A percentile compares a stretch with the other conserved stretches of the same genome.
phyloP scores from a whole-genome alignment of 495 filamentous ascomycete species.

The Neurospora terricola region DNA sequence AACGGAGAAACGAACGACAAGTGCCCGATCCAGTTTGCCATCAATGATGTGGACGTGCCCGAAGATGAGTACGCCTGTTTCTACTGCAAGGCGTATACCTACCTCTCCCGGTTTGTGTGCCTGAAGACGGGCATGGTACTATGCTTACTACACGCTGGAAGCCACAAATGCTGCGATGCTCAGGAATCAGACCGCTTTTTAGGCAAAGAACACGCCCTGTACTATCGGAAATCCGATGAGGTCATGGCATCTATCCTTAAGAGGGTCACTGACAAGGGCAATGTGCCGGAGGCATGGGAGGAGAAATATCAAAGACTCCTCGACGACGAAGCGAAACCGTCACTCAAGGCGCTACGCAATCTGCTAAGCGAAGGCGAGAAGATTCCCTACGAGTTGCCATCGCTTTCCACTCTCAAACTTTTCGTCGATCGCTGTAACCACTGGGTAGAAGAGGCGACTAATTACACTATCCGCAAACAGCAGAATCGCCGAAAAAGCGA shows the following conservation, averaged over 20 bases:
- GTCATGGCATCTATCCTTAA: conserved; percentile 53
- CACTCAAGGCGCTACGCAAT: conserved; percentile 74
- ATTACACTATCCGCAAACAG: conserved; percentile 96
- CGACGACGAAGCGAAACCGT: conserved; percentile 71
- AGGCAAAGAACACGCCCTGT: conserved; percentile 55
- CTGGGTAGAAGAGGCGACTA: conserved; percentile 95
- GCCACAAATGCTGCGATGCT: conserved; percentile 66
- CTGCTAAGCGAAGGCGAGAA: conserved; percentile 91
- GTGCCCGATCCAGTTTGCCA: conserved; percentile 34
- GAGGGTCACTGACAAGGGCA: conserved; percentile 78
- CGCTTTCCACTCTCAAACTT: conserved; percentile 67
- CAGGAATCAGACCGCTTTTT: conserved; percentile 48
- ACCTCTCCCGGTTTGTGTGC: conserved; percentile 84
- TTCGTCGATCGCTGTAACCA: conserved; percentile 95
- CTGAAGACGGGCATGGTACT: conserved; percentile 63
- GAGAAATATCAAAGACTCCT: conserved; percentile 80
- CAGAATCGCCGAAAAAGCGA: conserved; percentile 97
- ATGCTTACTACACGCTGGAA: conserved; percentile 70
- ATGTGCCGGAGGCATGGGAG: conserved; percentile 78
- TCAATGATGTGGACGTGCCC: conserved; percentile 63
- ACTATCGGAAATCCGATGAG: conserved; percentile 68
- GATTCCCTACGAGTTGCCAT: conserved; percentile 86
- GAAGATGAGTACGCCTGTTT: conserved; percentile 87
- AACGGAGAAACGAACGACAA: conserved; percentile 27
- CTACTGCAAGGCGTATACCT: conserved; percentile 87